Evolutionary conservation across 352 stramenopile species (phyloP).

Genomic region (Plasmopara muralis): DNA sequence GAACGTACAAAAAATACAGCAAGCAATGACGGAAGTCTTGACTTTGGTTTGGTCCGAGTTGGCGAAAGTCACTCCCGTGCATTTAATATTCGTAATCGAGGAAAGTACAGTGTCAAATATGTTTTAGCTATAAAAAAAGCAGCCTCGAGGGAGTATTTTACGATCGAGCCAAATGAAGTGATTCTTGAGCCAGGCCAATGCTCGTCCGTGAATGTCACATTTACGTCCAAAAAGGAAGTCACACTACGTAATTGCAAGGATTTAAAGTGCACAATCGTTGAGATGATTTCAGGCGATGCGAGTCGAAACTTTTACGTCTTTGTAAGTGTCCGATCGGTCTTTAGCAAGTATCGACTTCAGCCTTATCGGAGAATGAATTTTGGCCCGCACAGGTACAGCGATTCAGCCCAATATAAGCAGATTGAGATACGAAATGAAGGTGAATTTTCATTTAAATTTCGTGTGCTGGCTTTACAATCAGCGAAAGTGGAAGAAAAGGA

Average conservation of each 20-base stretch:
- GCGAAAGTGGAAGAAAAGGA: neutral
- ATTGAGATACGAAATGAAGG: conserved; percentile 92
- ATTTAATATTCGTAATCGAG: too few species aligned
- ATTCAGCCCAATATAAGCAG: conserved; percentile 56
- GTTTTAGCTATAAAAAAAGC: conserved; percentile 12
- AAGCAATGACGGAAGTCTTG: conserved; percentile 58
- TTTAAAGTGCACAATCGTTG: conserved; percentile 19
- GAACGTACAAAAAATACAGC: conserved; percentile 1
- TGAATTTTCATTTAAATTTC: conserved; percentile 89
- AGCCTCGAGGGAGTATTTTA: conserved; percentile 62
- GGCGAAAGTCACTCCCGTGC: too few species aligned
- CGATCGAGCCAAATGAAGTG: conserved; percentile 71
- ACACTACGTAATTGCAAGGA: conserved; percentile 24
- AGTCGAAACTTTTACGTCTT: conserved; percentile 86
- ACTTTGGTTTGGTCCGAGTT: conserved; percentile 87
- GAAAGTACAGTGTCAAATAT: too few species aligned
- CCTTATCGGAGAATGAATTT: too few species aligned
- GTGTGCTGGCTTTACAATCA: conserved; percentile 23
- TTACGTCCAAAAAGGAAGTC: conserved; percentile 75
- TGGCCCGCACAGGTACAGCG: conserved; percentile 69
- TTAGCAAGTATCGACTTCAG: conserved; percentile 71
- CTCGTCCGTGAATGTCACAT: conserved; percentile 68
- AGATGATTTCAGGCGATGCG: conserved; percentile 87
- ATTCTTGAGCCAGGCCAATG: conserved; percentile 66
- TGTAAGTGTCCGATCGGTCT: conserved; percentile 70